Evolutionary conservation across 345 rosid genomes (phyloP).

Genomic region (Leavenworthia alabamica): DNA sequence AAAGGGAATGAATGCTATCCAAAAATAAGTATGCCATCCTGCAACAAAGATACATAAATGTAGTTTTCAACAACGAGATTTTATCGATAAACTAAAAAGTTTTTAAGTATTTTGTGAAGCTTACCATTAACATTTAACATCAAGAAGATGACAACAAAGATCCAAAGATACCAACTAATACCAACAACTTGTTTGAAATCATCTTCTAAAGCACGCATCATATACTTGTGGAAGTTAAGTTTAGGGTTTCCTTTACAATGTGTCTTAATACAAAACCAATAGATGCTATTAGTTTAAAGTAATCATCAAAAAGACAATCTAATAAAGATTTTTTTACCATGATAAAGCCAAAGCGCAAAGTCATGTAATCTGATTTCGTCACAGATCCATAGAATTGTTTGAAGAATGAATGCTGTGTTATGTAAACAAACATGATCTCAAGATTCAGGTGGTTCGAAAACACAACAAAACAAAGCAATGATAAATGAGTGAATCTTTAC

Average conservation of each 20-base stretch:
- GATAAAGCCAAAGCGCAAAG: constrained; percentile 82
- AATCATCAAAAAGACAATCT: too few species aligned
- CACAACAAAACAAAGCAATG: not conserved
- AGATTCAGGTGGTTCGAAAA: not conserved
- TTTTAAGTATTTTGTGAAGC: constrained; percentile 5
- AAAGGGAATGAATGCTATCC: constrained; percentile 81
- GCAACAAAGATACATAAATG: constrained; percentile 26
- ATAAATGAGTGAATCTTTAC: not conserved
- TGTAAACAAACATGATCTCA: not conserved
- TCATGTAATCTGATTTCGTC: constrained; percentile 69
- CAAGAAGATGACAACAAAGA: constrained; percentile 80
- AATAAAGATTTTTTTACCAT: constrained; percentile 48
- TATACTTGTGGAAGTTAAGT: constrained; percentile 80
- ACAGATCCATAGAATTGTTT: constrained; percentile 92
- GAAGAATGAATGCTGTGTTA: constrained; percentile 63
- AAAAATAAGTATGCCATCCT: constrained; percentile 92
- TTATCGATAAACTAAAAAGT: not conserved
- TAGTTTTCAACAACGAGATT: not conserved
- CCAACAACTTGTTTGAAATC: constrained; percentile 93
- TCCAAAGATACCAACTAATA: constrained; percentile 98
- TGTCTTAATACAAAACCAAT: constrained; percentile 35
- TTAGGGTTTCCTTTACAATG: constrained; percentile 68
- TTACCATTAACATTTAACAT: constrained; percentile 75
- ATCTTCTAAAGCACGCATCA: constrained; percentile 96
- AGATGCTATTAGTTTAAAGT: not conserved